Evolutionary conservation across 2,329 filamentous ascomycete genomes (phyloP), one percentile per base, ranked within the genome.

Genomic region (Xylariomycetidae sp.): DNA sequence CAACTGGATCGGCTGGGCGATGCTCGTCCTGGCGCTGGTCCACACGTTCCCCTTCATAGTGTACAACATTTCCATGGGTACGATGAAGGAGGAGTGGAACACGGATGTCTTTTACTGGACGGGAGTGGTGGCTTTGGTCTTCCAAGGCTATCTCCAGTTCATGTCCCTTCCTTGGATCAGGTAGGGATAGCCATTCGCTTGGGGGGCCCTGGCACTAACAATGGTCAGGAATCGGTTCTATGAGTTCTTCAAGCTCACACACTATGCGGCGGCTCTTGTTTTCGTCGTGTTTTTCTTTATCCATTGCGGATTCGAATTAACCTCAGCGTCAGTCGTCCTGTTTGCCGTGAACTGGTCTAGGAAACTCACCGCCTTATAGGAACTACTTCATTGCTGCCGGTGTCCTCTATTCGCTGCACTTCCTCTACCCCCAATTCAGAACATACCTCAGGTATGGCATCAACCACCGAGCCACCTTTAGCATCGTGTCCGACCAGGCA

Each of bases 11-110:
- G 63, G 64, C 27, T 74, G 70, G 52, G 70, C 68, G 19, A 73
- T 76, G 59, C 74, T 76, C 36, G 57, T 69, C 13, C 58, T 76
- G 1, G 70, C 72, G 0, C 54, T 79, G 4, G 43, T 78, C 5
- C 74, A 79, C 45, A 77, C 73, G 0, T 77, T 78, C 31, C 74
- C 74, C 0, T 79, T 75, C 44, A 68, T 79, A 35, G 56, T 78
- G 1, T 71, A 63, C 40, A 60, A 74, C 40, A 59, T 67, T 15
- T 50, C 56, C 37, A 63, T 60, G 25, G 66, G 67, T 4, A 64
- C 71, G 26, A 69, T 77, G 61, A 57, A 60, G 7, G 49, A 45
- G 22, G 44, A 64, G 35, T 75, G 65, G 54, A 58, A 61, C 19
- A 62, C 58, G 0, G 60, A 56, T 17, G 48, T 72, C 0, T 54